These are phyloP conservation scores for Phlyctochytrium arcticum DNA, from an alignment of 192 early-diverging fungal genomes.

Conservation along the genomic window DNA sequence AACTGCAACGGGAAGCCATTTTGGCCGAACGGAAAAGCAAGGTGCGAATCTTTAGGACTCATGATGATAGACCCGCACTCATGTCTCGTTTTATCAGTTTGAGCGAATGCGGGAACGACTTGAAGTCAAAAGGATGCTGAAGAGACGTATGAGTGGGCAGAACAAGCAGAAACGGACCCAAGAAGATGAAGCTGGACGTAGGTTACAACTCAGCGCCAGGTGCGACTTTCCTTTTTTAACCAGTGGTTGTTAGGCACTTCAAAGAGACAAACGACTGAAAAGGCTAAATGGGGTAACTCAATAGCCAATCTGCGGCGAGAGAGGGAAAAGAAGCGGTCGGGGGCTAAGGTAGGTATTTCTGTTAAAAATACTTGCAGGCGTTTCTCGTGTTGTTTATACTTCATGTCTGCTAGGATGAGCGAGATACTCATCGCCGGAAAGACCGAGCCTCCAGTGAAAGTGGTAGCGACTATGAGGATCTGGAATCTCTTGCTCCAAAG, in stretches of 20 bases:
- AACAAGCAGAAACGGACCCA: conserved; percentile 2
- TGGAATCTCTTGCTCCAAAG: no score
- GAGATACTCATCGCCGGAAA: no score
- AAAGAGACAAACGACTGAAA: conserved; percentile 16
- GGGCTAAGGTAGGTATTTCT: conserved; percentile 9
- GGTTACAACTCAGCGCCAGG: no score
- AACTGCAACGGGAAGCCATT: conserved; percentile 12
- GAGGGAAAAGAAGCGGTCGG: conserved; percentile 8
- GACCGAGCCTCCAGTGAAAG: neutral
- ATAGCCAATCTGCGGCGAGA: conserved; percentile 12
- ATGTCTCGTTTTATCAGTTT: neutral
- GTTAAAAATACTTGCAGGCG: no score
- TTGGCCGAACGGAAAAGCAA: conserved; percentile 18
- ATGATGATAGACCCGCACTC: neutral
- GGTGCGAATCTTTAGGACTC: neutral
- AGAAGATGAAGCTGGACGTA: conserved; percentile 9
- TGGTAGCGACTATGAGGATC: neutral
- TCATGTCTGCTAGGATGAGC: no score
- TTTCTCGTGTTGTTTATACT: no score
- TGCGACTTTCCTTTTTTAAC: no score
- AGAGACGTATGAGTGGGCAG: conserved; percentile 3
- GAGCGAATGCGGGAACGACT: conserved; percentile 21
- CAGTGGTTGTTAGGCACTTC: conserved; percentile 2
- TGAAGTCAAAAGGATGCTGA: conserved; percentile 20
- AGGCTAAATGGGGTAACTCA: conserved; percentile 2